Evolutionary conservation across 768 basidiomycete genomes (phyloP), one percentile per base, ranked within the genome.

Genomic region (Rossbeevera mucosa): DNA sequence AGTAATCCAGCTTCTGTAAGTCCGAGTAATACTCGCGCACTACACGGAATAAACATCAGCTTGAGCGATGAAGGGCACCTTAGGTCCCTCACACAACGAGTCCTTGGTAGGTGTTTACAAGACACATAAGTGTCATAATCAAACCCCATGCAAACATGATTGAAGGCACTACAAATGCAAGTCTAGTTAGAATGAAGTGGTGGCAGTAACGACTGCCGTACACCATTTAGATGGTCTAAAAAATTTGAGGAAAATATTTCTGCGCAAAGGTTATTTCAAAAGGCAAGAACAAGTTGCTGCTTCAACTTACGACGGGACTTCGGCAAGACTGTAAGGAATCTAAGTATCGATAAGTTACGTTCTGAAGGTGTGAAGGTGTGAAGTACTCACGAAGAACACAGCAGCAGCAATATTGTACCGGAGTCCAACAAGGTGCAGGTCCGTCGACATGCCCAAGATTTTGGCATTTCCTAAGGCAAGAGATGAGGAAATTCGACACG

Each of bases 1-100:
- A 73, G 69, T 16, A 76, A 57, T 41, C 80, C 79, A 44, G 73
- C 76, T 58, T 79, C 79, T 29, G 76, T 62, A 26, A 78, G 57
- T 43, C 78, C 79, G 13, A 80, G 71, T 57, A 79, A 72, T 26
- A 74, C 22, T 9, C 76, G 68, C 21, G 67, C 67, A 26, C 73
- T 76, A 51, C 11, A 40, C 26, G 9, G 13, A 44, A 20, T 3
- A 38, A 9, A 40, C 4, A 26, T 3, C 4, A 25, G 14, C 29
- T 14, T 61, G 31, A 45, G 46, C 28, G 8, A 25, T 18, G 12
- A 16, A 4, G 25, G 22, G 5, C 2, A 12, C 20, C 14, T 18
- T 46, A n/a, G 4, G 29, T 30, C 7, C 1, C 74, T 50, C 53
- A 76, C 71, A 53, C 60, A 29, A 68, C 38, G 14, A 69, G 59